Percentiles rank a stretch among this genome's conserved stretches.
Evolutionary conservation across 202 grass and related monocot genomes (phyloP).

Genomic region (Digitaria exilis): DNA sequence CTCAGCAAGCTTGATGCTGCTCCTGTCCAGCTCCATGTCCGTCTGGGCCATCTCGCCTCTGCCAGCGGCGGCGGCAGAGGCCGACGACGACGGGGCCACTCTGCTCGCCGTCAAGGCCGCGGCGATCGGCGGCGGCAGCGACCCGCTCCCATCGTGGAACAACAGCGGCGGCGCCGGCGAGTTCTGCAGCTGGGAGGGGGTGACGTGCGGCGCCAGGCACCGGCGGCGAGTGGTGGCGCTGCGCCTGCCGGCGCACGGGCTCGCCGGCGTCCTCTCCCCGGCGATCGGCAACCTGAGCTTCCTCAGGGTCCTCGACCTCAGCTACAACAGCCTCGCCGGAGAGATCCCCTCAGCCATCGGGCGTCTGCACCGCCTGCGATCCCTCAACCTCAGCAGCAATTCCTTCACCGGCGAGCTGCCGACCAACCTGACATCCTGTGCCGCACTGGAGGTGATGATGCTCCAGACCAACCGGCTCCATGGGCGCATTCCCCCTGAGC

Average conservation of each 20-base stretch:
- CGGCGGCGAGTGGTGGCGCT: slow-evolving; percentile 21
- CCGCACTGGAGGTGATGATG: background rate
- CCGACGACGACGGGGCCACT: background rate
- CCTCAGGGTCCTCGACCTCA: slow-evolving; percentile 40
- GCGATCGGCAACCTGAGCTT: slow-evolving; percentile 35
- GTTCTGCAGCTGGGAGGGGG: slow-evolving; percentile 30
- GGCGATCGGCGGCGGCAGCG: too few species aligned
- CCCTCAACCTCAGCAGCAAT: slow-evolving; percentile 13
- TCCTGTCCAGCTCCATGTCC: background rate
- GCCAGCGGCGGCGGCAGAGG: too few species aligned
- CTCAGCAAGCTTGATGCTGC: background rate
- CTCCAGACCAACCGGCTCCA: slow-evolving; percentile 2
- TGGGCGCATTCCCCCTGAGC: background rate
- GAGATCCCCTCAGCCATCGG: slow-evolving; percentile 23
- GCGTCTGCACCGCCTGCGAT: background rate
- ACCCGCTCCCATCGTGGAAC: background rate
- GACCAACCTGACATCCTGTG: background rate
- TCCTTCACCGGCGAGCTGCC: slow-evolving; percentile 19
- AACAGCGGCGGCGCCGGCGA: background rate
- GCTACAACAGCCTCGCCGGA: background rate
- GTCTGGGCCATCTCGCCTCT: background rate
- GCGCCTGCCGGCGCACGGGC: background rate
- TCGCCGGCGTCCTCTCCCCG: slow-evolving; percentile 29
- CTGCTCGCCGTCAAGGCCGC: slow-evolving; percentile 24
- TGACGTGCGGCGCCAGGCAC: slow-evolving; percentile 4